Evolutionary conservation across 495 filamentous ascomycete species (phyloP).

Genomic region (Lasiosphaeris hirsuta): DNA sequence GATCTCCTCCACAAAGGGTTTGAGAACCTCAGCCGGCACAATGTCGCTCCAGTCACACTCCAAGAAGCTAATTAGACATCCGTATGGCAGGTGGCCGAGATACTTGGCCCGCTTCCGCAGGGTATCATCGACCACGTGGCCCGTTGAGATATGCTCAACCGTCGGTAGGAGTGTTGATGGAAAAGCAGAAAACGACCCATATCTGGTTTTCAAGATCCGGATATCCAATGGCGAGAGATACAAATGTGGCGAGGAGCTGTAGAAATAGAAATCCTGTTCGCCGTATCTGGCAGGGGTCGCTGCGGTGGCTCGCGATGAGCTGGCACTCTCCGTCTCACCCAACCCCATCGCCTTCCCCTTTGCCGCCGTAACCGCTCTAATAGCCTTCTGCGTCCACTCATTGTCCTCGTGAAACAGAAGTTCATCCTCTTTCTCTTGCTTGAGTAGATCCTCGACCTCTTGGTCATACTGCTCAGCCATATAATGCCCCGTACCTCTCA

Average conservation of each 20-base stretch:
- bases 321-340: conserved; percentile 18
- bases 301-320: not conserved
- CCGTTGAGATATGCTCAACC: conserved; percentile 87
- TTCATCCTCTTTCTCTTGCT: conserved; percentile 83
- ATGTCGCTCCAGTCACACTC: conserved; percentile 98
- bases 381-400: conserved; percentile 84
- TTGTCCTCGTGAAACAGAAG: conserved; percentile 89
- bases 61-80: conserved; percentile 89
- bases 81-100: conserved; percentile 83
- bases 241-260: conserved; percentile 83
- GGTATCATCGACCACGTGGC: conserved; percentile 87
- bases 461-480: conserved; percentile 73
- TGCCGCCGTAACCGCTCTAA: conserved; percentile 63
- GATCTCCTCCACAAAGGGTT: conserved; percentile 69
- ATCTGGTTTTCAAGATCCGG: conserved; percentile 86
- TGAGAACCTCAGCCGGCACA: conserved; percentile 70
- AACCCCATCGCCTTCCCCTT: conserved; percentile 61
- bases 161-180: conserved; percentile 87
- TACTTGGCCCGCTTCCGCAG: conserved; percentile 86
- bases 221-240: conserved; percentile 95
- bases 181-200: conserved; percentile 77
- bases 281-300: conserved; percentile 16
- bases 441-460: conserved; percentile 70
- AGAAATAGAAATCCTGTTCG: conserved; percentile 70
- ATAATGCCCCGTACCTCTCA: conserved; percentile 90